Evolutionary conservation across 345 rosid genomes (phyloP), one percentile per base, ranked within the genome.

Genomic region (Ceriops decandra): DNA sequence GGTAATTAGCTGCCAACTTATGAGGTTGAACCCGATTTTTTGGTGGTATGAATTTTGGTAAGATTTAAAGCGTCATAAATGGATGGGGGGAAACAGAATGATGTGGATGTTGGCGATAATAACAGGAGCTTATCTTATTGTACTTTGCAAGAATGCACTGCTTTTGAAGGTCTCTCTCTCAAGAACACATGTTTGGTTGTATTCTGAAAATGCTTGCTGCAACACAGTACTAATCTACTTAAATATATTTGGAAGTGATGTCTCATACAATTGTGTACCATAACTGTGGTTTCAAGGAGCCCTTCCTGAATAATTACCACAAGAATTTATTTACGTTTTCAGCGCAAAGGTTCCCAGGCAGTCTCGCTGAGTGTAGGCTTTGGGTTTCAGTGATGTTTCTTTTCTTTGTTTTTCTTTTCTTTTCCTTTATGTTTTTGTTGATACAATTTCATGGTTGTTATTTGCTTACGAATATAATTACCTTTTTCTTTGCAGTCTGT

Each of bases 401-500:
- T 13, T 13, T 42, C 17, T 42, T 13, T 42, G 1, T 10, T 38
- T 38, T 42, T 42, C 17, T 42, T 13, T 42, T 9, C 9, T 38
- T 38, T 42, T 42, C 16, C 8, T 3, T 10, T 33, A 5, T 33
- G 2, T 28, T 28, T 28, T 7, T 7, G 6, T 9, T 35, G 13
- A 13, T 13, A 15, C 17, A 13, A 42, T 42, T 42, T 42, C 49
- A 42, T 42, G 17, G 15, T 42, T 11, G 4, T 24, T 72, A 6
- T 20, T 57, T 59, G 1, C 24, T 59, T 68, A 68, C 62, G 56
- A 35, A 67, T 57, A 64, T 60, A 38, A 57, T 66, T 62, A 24
- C 53, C 27, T 70, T 42, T 13, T 62, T 31, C 20, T 72, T 72
- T 76, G 82, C 85, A 93, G 98, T 73, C 82, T 93, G 26, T 86